phyloP scores from a whole-genome alignment of 2,329 filamentous ascomycete genomes.

The Sporothrix pseudoabietina region DNA sequence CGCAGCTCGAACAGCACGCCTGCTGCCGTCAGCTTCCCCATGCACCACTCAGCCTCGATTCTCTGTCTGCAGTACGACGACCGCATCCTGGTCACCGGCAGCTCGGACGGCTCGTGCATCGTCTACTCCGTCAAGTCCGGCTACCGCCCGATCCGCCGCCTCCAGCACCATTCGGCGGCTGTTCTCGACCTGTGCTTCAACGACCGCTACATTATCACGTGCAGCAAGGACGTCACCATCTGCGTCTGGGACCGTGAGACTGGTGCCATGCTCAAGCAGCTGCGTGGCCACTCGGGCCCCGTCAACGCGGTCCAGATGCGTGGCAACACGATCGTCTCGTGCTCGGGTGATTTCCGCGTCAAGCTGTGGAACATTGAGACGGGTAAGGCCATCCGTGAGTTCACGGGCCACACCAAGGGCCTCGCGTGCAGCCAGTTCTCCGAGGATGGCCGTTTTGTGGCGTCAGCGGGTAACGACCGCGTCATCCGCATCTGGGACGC shows the following conservation, averaged over 20 bases:
- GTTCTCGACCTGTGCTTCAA: conserved; percentile 95
- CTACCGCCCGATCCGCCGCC: conserved; percentile 77
- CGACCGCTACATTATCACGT: conserved; percentile 88
- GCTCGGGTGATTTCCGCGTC: conserved; percentile 88
- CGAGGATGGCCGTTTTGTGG: conserved; percentile 89
- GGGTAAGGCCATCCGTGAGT: conserved; percentile 86
- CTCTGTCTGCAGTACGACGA: conserved; percentile 94
- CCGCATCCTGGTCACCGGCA: conserved; percentile 89
- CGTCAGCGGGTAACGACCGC: conserved; percentile 93
- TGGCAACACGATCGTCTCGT: conserved; percentile 88
- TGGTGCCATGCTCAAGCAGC: conserved; percentile 72
- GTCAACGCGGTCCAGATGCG: conserved; percentile 97
- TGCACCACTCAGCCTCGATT: conserved; percentile 87
- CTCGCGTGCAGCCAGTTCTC: conserved; percentile 95
- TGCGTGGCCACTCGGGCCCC: conserved; percentile 84
- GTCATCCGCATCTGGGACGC: conserved; percentile 96
- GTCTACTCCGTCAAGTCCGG: conserved; percentile 81
- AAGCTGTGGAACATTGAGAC: conserved; percentile 95
- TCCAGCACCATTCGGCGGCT: conserved; percentile 78
- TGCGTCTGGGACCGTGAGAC: conserved; percentile 91
- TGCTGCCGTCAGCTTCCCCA: conserved; percentile 57
- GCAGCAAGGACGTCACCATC: conserved; percentile 92
- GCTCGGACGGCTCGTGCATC: conserved; percentile 88
- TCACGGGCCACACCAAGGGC: conserved; percentile 85
- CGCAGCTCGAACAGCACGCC: conserved; percentile 53